Conservation (phyloP, 371 early-diverging fungal genomes). For the Blastocladiella emersonii region DNA sequence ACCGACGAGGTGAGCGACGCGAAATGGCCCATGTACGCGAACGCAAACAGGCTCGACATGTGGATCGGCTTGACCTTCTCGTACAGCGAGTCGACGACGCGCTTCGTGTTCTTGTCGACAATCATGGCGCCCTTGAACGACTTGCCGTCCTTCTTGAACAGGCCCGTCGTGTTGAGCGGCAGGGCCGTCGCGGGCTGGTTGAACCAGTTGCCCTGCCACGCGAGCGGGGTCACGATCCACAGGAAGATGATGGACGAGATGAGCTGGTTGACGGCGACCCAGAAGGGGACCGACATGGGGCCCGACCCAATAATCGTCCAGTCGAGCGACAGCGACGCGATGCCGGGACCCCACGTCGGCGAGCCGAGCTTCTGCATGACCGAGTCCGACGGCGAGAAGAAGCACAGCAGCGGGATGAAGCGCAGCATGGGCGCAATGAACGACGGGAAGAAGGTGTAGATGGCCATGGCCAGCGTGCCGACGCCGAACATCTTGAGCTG, state of each 20-base stretch:
- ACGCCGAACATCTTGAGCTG: conserved; percentile 52
- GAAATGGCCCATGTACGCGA: conserved; percentile 15
- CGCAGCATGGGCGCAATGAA: conserved; percentile 55
- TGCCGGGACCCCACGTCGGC: neutral
- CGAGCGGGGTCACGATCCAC: neutral
- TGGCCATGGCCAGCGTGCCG: conserved; percentile 29
- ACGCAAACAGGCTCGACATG: conserved; percentile 13
- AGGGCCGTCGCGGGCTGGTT: neutral
- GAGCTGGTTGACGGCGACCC: neutral
- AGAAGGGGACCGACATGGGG: neutral
- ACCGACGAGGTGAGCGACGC: conserved; percentile 14
- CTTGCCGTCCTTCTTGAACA: neutral
- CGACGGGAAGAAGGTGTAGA: conserved; percentile 63
- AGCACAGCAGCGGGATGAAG: conserved; percentile 58
- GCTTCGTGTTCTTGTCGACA: neutral
- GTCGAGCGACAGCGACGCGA: conserved; percentile 52
- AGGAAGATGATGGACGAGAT: neutral
- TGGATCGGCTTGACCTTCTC: conserved; percentile 2
- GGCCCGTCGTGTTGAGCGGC: neutral
- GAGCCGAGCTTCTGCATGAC: neutral
- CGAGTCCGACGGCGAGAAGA: conserved; percentile 28
- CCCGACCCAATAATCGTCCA: conserved; percentile 49
- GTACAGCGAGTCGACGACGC: neutral
- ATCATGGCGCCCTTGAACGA: too few species aligned
- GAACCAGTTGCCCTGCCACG: neutral